Percentiles rank a stretch among this genome's conserved stretches.
phyloP scores from a whole-genome alignment of 148 eudicot species.

The Chenopodium formosanum region DNA sequence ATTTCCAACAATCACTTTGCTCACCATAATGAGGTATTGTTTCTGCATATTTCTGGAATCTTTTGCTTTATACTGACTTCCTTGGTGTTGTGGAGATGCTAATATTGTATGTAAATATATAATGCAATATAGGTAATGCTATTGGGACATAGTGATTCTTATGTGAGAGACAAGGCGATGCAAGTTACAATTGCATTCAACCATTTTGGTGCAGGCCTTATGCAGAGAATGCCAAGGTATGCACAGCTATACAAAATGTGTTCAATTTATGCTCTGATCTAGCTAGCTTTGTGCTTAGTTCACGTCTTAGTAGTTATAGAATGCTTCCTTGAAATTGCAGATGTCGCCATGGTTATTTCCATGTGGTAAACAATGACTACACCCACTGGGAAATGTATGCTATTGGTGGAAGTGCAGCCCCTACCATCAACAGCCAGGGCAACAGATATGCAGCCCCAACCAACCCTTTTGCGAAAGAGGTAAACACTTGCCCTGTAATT shows the following conservation, averaged over 20 bases:
- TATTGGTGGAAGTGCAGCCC: slow-evolving; percentile 85
- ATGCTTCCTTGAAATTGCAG: slow-evolving; percentile 33
- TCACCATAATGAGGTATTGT: slow-evolving; percentile 78
- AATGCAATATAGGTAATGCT: slow-evolving; percentile 64
- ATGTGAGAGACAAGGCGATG: slow-evolving; percentile 71
- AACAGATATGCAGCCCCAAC: slow-evolving; percentile 83
- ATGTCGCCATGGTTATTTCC: slow-evolving; percentile 93
- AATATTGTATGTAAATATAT: background rate
- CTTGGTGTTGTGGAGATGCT: background rate
- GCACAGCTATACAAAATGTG: background rate
- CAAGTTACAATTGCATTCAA: slow-evolving; percentile 93
- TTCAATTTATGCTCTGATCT: background rate
- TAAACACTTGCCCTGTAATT: slow-evolving; percentile 21
- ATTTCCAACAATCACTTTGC: slow-evolving; percentile 85
- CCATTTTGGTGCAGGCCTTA: slow-evolving; percentile 89
- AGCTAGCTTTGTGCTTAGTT: background rate
- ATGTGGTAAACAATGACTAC: slow-evolving; percentile 96
- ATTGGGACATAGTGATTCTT: slow-evolving; percentile 82
- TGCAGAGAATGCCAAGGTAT: slow-evolving; percentile 97
- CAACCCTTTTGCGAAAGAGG: slow-evolving; percentile 83
- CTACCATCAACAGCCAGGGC: slow-evolving; percentile 95
- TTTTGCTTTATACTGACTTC: background rate
- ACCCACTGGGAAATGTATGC: slow-evolving; percentile 99
- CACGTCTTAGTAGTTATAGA: background rate
- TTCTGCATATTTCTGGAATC: background rate